Conservation (phyloP, 208 protist species). For the Trichomonas gallinae region DNA sequence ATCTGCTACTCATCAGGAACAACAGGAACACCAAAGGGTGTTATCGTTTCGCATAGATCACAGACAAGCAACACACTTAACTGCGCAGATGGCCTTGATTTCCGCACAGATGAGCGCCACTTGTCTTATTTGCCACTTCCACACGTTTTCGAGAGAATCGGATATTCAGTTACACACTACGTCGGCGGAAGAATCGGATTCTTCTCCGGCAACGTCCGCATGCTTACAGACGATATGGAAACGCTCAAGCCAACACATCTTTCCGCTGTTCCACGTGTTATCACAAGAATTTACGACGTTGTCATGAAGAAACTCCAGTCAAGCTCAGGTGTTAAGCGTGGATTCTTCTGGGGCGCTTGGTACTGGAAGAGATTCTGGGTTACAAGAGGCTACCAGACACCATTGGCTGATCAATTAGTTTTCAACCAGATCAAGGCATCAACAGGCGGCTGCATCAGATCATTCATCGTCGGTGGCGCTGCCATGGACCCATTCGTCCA, state of each 20-base stretch:
- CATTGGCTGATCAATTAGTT: neutral
- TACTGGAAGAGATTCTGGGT: neutral
- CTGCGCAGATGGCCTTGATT: too few relatives aligned
- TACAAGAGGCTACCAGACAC: neutral
- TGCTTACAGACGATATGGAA: neutral
- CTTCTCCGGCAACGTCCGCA: neutral
- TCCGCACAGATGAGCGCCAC: conserved; percentile 14
- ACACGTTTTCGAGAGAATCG: conserved; percentile 54
- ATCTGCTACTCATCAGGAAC: neutral
- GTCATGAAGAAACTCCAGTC: conserved; percentile 46
- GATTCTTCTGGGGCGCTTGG: neutral
- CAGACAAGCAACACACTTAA: neutral
- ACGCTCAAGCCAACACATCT: neutral
- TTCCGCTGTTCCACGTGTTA: conserved; percentile 39
- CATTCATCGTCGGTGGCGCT: neutral
- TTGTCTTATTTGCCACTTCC: conserved; percentile 58
- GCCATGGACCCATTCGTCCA: neutral
- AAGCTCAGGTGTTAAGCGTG: neutral
- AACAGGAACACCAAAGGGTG: neutral
- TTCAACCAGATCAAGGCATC: neutral
- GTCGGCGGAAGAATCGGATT: neutral
- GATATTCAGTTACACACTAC: neutral
- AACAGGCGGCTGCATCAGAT: neutral
- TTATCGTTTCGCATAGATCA: neutral
- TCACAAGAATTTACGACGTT: conserved; percentile 47